Conservation (phyloP, 306 rosid species). For the Amphicarpaea edgeworthii region DNA sequence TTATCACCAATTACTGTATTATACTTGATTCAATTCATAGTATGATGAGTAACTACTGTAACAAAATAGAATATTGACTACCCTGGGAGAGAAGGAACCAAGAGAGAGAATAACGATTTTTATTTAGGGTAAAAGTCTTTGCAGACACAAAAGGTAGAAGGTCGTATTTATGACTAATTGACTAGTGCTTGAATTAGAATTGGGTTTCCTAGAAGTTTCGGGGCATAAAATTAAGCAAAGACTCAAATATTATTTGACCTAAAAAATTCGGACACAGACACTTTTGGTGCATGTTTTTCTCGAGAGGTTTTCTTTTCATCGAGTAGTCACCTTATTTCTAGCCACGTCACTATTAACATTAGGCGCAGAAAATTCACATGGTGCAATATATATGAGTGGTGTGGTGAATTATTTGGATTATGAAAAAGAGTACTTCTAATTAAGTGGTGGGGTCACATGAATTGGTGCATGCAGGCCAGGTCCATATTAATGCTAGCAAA, state of each 20-base stretch:
- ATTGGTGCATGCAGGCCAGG: slow-evolving; percentile 52
- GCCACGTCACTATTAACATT: neutral
- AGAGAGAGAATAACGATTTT: neutral
- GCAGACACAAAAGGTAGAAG: neutral
- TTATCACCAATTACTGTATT: neutral
- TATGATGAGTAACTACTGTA: neutral
- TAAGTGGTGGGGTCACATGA: slow-evolving; percentile 9
- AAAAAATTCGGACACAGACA: neutral
- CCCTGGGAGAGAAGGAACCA: neutral
- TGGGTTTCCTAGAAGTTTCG: slow-evolving; percentile 1
- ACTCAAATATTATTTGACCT: slow-evolving; percentile 40
- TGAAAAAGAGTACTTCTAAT: neutral
- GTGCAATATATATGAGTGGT: neutral
- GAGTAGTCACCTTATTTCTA: neutral
- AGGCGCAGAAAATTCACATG: slow-evolving; percentile 36
- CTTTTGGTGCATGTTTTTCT: slow-evolving; percentile 36
- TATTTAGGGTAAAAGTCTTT: neutral
- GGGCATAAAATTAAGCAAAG: neutral
- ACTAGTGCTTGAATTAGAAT: neutral
- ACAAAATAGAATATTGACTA: too few species aligned
- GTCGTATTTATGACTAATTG: neutral
- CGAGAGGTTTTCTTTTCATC: slow-evolving; percentile 9
- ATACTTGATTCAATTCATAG: neutral
- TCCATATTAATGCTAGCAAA: slow-evolving; percentile 58
- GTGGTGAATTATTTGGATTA: neutral